Conservation (phyloP, 2,329 filamentous ascomycete species). For the Triangularia setosa region DNA sequence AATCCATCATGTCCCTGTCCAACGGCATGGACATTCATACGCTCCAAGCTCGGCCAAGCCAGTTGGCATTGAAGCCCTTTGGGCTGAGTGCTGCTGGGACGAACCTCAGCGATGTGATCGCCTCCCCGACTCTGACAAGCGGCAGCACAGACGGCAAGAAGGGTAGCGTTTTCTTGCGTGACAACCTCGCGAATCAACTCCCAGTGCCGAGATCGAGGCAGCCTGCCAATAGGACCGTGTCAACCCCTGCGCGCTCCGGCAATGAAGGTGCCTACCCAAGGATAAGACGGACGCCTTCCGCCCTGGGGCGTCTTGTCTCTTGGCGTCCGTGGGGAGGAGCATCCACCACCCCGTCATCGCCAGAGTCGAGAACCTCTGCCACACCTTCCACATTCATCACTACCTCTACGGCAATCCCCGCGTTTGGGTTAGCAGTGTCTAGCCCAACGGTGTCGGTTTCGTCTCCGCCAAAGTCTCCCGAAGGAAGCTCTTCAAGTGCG, state of each 20-base stretch:
- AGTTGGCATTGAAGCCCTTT: slow-evolving; percentile 58
- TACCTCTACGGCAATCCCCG: slow-evolving; percentile 7
- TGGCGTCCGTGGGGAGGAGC: slow-evolving; percentile 41
- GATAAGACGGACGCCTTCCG: slow-evolving; percentile 14
- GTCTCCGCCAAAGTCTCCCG: slow-evolving; percentile 15
- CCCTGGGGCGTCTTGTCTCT: slow-evolving; percentile 29
- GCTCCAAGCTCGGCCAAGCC: slow-evolving; percentile 68
- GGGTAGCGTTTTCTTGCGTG: slow-evolving; percentile 56
- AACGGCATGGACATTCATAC: slow-evolving; percentile 91
- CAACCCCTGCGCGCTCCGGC: slow-evolving; percentile 19
- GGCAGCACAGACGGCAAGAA: slow-evolving; percentile 37
- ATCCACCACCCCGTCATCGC: slow-evolving; percentile 2
- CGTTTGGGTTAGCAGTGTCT: slow-evolving; percentile 9
- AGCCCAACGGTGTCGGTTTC: slow-evolving; percentile 1
- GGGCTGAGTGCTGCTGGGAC: slow-evolving; percentile 53
- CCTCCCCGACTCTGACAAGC: slow-evolving; percentile 53
- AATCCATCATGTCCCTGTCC: slow-evolving; percentile 81
- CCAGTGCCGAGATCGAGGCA: slow-evolving; percentile 30
- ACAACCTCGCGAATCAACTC: slow-evolving; percentile 43
- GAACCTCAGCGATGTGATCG: slow-evolving; percentile 55
- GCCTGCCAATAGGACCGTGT: slow-evolving; percentile 10
- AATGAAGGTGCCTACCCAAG: not conserved
- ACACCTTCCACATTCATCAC: slow-evolving; percentile 9
- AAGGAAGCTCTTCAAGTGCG: slow-evolving; percentile 27
- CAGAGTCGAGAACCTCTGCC: slow-evolving; percentile 14